Percentiles rank a stretch among this genome's conserved stretches.
Conservation (phyloP, 805 yeast genomes). For the Yarrowia sp. region DNA sequence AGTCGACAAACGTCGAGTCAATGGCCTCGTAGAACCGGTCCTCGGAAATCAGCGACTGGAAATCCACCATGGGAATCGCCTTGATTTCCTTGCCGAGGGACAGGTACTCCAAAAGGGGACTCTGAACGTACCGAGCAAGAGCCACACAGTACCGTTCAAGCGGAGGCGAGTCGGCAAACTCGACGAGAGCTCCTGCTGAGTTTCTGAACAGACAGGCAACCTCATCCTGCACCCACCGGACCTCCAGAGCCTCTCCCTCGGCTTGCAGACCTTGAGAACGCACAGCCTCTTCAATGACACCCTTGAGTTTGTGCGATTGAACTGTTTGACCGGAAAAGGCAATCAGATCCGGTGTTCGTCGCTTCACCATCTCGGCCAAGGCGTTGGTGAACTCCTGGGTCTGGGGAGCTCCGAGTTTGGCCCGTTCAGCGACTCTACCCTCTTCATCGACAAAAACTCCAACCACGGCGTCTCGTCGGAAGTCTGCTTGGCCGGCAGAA, state of each 20-base stretch:
- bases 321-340: constrained; percentile 90
- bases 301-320: constrained; percentile 65
- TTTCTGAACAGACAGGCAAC: constrained; percentile 88
- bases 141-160: constrained; percentile 85
- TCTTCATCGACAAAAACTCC: constrained; percentile 80
- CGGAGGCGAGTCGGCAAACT: constrained; percentile 83
- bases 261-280: constrained; percentile 59
- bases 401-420: constrained; percentile 79
- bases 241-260: constrained; percentile 58
- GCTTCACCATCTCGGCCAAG: constrained; percentile 64
- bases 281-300: constrained; percentile 61
- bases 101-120: constrained; percentile 90
- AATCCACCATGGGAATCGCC: constrained; percentile 66
- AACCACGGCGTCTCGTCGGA: constrained; percentile 81
- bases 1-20: constrained; percentile 86
- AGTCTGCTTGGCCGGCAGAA: constrained; percentile 85
- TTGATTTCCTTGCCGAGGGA: constrained; percentile 76
- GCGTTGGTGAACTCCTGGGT: constrained; percentile 68
- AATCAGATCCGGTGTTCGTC: constrained; percentile 84
- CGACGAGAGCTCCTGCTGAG: constrained; percentile 74
- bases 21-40: constrained; percentile 70
- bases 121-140: constrained; percentile 88
- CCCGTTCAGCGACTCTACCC: constrained; percentile 77
- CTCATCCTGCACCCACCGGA: constrained; percentile 89
- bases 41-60: constrained; percentile 72